Base-by-base conservation (phyloP, 2,329 filamentous ascomycete genomes). In the Paecilomyces sp. region DNA sequence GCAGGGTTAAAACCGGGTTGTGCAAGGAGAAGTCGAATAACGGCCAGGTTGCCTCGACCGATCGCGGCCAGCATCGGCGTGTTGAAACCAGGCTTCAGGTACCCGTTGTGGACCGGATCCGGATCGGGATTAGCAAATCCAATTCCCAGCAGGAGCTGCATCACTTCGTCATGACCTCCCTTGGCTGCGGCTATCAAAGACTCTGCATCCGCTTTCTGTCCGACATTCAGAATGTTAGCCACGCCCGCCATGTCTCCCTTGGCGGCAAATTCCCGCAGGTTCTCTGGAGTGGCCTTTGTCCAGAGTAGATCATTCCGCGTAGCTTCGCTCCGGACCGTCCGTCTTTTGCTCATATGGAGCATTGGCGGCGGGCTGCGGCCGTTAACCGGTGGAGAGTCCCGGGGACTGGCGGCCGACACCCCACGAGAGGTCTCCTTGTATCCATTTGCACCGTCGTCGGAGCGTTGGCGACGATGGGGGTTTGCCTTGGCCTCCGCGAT, bases 21-120 rank as follows among this genome's bases (percentile, higher is more conserved):
- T 61, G 87, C 86, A 6, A 96, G 79, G 7, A 97, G 81, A 11
- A 96, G 79, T 60, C 89, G 85, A 53, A 99, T 86, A 60, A 97
- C 91, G 65, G 91, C 89, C 56, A 94, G 83, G 67, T 96, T 94
- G 3, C 85, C 85, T 66, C 93, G 89, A 15, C 94, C 93, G 64
- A 99, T 97, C 1, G 94, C 92, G 60, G 92, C 92, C 41, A 97
- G 83, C 81, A 99, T 95, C 1, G 94, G 94, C 0, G 93, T 97
- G 57, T 92, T 89, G 68, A 90, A 88, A 60, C 94, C 92, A 51
- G 82, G 76, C 60, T 84, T 79, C 31, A 82, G 81, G 60, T 79
- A 78, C 55, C 66, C 65, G 15, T 72, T 74, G 8, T 79, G 68
- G 54, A 92, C 75, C 12, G 90, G 85, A 6, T 83, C 80, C 33